Conservation (phyloP, 306 rosid species). For the Dryas alaskensis region DNA sequence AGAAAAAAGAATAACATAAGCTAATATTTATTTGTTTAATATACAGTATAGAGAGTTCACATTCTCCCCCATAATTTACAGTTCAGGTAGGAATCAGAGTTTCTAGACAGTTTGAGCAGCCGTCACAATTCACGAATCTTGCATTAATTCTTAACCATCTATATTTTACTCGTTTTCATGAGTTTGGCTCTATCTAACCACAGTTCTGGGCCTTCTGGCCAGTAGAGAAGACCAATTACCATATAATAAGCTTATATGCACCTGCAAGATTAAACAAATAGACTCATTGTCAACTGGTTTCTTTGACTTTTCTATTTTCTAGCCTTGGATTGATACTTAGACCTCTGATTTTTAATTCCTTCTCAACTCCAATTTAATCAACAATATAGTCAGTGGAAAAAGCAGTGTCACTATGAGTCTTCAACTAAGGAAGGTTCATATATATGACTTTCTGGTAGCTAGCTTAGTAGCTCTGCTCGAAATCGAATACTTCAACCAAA, state of each 20-base stretch:
- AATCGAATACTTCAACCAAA: too few species aligned
- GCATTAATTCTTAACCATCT: not conserved
- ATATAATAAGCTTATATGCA: not conserved
- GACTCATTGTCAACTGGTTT: not conserved
- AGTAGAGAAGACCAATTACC: not conserved
- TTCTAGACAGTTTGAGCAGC: too few species aligned
- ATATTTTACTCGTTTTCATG: not conserved
- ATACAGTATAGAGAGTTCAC: too few species aligned
- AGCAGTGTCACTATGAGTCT: not conserved
- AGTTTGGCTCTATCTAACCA: not conserved
- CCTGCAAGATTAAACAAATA: not conserved
- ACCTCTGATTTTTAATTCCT: too few species aligned
- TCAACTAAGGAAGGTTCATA: not conserved
- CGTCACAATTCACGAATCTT: not conserved
- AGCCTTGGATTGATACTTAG: not conserved
- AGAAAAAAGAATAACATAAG: too few species aligned
- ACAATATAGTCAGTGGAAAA: not conserved
- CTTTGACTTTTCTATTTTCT: not conserved
- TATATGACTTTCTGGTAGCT: not conserved
- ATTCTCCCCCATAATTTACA: too few species aligned
- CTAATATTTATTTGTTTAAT: too few species aligned
- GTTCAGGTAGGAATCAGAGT: too few species aligned
- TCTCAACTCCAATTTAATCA: too few species aligned
- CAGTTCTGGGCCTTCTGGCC: not conserved
- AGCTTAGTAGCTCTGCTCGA: too few species aligned